phyloP scores from a whole-genome alignment of 768 basidiomycete species.

The Auriculariales sp. region DNA sequence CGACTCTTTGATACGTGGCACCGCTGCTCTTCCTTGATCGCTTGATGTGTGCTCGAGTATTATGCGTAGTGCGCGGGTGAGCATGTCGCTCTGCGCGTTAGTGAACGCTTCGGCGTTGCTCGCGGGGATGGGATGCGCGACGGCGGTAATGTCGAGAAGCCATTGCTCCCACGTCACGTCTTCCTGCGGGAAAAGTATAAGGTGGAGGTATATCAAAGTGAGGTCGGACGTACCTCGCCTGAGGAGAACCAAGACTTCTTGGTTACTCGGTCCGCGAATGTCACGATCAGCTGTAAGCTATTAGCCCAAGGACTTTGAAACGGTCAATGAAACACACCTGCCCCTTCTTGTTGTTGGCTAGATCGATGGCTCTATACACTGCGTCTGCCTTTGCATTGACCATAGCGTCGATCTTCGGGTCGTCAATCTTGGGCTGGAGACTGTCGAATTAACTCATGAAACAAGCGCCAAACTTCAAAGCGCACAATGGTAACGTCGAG shows the following conservation, averaged over 20 bases:
- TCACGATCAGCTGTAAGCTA: constrained; percentile 49
- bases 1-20: constrained; percentile 72
- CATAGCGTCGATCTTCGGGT: constrained; percentile 54
- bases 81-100: constrained; percentile 38
- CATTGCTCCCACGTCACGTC: constrained; percentile 83
- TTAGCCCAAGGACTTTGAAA: background rate
- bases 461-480: too few species aligned
- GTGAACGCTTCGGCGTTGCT: constrained; percentile 39
- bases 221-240: constrained; percentile 21
- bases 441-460: background rate
- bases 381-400: constrained; percentile 62
- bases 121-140: constrained; percentile 17
- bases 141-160: constrained; percentile 23
- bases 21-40: constrained; percentile 55
- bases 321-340: constrained; percentile 30
- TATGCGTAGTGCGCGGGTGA: constrained; percentile 50
- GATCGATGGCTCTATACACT: constrained; percentile 67
- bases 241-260: constrained; percentile 69
- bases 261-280: constrained; percentile 61
- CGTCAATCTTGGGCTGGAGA: constrained; percentile 62
- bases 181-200: constrained; percentile 28
- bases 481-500: constrained; percentile 75
- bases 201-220: too few species aligned
- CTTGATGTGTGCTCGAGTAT: constrained; percentile 72
- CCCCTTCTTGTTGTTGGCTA: constrained; percentile 46